Evolutionary conservation across 805 yeast genomes (phyloP), one percentile per base, ranked within the genome.

Genomic region (Wilhelminamyces savonicus): DNA sequence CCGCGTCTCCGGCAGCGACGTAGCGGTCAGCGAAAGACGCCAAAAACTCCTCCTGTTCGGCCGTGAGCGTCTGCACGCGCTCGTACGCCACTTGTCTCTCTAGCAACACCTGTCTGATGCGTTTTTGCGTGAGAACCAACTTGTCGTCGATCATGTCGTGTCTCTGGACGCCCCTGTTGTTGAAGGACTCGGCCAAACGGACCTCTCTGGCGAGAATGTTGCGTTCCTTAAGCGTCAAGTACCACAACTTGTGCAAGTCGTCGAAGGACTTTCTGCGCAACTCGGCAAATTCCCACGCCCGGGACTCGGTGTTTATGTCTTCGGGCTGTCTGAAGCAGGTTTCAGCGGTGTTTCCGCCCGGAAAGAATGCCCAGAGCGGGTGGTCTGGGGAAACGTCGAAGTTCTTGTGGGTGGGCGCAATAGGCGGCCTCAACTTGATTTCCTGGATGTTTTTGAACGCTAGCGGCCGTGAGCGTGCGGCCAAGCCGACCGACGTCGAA

Each of bases 331-430:
- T 72, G 36, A 82, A 59, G 36, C 78, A 75, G 7, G 43, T 33
- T 45, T 70, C 66, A 34, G 77, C 67, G 23, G 82, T 71, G 40
- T 53, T 51, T 4, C 66, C 70, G 4, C 50, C 52, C 9, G 60
- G 56, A 62, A 90, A 92, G 54, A 92, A 92, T 46, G 83, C 88
- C 95, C 96, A 92, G 40, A 92, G 67, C 18, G 97, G 98, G 58
- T 92, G 98, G 52, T 82, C 82, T 4, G 81, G 90, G 10, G 76
- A 71, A 20, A 83, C 82, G 36, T 69, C 69, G 31, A 88, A 68
- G 54, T 84, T 84, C 40, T 70, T 66, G 31, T 73, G 78, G 2
- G 92, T 73, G 11, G 98, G 97, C 10, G 84, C 72, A 41, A 92
- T 81, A 11, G 97, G 97, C 9, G 82, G 72, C 32, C 90, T 73